Evolutionary conservation across 2,329 filamentous ascomycete genomes (phyloP).

Genomic region (Cryphonectria parasitica): DNA sequence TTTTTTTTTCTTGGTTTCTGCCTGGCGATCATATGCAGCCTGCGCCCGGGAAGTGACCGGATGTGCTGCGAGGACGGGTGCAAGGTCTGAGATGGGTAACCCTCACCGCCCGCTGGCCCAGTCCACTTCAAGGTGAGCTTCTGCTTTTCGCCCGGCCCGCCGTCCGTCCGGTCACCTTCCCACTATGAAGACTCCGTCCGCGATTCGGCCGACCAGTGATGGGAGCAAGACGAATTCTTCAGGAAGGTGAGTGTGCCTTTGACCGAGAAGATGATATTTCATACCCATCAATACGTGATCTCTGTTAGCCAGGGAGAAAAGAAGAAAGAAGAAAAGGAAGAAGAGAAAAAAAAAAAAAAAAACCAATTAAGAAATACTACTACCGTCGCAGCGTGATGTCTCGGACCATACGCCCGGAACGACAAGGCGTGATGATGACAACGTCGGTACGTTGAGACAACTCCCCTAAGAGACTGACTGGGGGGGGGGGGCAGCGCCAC

Average conservation of each 20-base stretch:
- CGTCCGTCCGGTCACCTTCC: slow-evolving; percentile 17
- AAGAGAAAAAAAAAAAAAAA: too few relatives aligned
- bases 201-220: slow-evolving; percentile 7
- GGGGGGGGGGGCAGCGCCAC: slow-evolving; percentile 15
- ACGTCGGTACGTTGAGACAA: slow-evolving; percentile 2
- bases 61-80: slow-evolving; percentile 17
- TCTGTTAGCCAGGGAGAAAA: background rate
- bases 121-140: background rate
- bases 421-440: slow-evolving; percentile 8
- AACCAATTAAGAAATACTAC: too few relatives aligned
- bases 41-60: slow-evolving; percentile 13
- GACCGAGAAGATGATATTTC: background rate
- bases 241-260: slow-evolving; percentile 16
- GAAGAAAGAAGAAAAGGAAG: too few relatives aligned
- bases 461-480: background rate
- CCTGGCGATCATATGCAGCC: slow-evolving; percentile 23
- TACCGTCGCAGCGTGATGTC: slow-evolving; percentile 15
- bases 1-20: background rate
- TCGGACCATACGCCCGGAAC: slow-evolving; percentile 12
- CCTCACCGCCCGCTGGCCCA: background rate
- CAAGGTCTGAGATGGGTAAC: slow-evolving; percentile 7
- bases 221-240: background rate
- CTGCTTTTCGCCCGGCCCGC: slow-evolving; percentile 14
- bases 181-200: slow-evolving; percentile 12
- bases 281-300: background rate